Conservation (phyloP, 768 basidiomycete genomes). For the Podaxis sp. region DNA sequence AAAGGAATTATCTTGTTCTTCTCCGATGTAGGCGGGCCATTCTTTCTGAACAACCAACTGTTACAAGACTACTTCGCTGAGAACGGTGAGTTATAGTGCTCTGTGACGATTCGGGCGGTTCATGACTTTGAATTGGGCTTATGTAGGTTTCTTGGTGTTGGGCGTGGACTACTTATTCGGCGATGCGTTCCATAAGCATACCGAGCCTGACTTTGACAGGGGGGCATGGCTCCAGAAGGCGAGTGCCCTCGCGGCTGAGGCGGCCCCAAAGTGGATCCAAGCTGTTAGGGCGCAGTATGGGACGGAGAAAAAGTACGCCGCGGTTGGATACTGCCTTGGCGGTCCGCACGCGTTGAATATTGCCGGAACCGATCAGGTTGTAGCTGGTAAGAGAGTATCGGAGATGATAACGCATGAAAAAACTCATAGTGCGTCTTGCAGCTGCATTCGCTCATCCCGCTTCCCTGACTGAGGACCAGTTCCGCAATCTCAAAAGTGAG, state of each 20-base stretch:
- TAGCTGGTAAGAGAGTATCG: slow-evolving; percentile 34
- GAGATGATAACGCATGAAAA: background rate
- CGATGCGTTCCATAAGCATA: slow-evolving; percentile 41
- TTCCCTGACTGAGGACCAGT: slow-evolving; percentile 40
- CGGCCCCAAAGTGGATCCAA: slow-evolving; percentile 47
- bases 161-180: slow-evolving; percentile 65
- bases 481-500: slow-evolving; percentile 45
- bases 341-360: slow-evolving; percentile 47
- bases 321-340: slow-evolving; percentile 57
- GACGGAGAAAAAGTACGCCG: slow-evolving; percentile 33
- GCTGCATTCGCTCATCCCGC: slow-evolving; percentile 58
- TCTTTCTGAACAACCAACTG: slow-evolving; percentile 53
- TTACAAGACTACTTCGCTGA: slow-evolving; percentile 63
- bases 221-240: slow-evolving; percentile 36
- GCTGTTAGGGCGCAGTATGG: slow-evolving; percentile 44
- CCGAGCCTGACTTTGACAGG: slow-evolving; percentile 33
- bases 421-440: slow-evolving; percentile 15
- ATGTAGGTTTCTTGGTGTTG: slow-evolving; percentile 50
- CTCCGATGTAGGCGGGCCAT: slow-evolving; percentile 56
- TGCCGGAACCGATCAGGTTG: slow-evolving; percentile 39
- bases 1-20: slow-evolving; percentile 54
- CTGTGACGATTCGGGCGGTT: background rate
- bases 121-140: background rate
- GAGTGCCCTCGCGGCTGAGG: slow-evolving; percentile 30
- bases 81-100: slow-evolving; percentile 34